phyloP scores from a whole-genome alignment of 2,329 filamentous ascomycete genomes.

The Fusarium burgessii region DNA sequence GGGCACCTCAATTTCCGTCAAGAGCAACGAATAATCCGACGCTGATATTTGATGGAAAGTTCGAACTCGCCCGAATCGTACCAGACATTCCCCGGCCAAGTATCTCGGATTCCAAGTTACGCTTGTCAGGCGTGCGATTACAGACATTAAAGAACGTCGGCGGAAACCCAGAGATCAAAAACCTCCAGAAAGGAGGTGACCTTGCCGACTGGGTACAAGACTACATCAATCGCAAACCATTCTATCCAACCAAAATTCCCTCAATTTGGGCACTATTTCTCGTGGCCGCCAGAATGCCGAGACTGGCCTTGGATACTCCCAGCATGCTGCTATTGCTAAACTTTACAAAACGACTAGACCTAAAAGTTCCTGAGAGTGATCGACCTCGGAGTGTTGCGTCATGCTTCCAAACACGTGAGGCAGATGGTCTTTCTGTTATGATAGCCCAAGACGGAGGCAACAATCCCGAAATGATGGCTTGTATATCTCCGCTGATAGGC shows the following conservation, averaged over 20 bases:
- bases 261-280: background rate
- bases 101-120: background rate
- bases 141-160: background rate
- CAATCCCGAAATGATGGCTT: background rate
- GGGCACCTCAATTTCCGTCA: constrained; percentile 1
- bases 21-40: background rate
- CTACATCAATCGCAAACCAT: background rate
- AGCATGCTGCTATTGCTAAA: background rate
- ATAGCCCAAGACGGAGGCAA: background rate
- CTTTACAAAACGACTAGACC: background rate
- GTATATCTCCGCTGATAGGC: background rate
- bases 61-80: background rate
- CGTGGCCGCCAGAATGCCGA: background rate
- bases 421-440: background rate
- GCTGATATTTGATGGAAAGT: background rate
- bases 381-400: background rate
- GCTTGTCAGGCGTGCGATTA: background rate
- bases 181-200: background rate
- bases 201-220: constrained; percentile 1
- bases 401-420: background rate
- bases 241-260: background rate
- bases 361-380: background rate
- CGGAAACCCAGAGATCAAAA: background rate
- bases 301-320: background rate
- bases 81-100: background rate